A percentile compares a stretch with the other conserved stretches of the same genome.
These are phyloP conservation scores for Zygotorulaspora chibaensis DNA, from an alignment of 805 yeast species.

Conservation along the genomic window DNA sequence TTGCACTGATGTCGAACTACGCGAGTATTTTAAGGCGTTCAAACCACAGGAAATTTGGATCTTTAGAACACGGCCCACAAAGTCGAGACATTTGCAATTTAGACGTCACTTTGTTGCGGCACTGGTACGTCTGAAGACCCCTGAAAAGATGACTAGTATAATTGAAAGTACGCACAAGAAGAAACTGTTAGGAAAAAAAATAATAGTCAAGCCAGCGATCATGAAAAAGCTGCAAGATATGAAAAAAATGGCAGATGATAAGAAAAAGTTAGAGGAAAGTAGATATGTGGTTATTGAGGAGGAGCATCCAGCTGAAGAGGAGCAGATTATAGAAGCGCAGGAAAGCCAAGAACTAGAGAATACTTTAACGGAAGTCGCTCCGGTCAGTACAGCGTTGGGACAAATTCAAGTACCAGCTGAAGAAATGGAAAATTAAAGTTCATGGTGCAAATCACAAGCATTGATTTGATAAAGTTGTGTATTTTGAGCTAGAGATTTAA, in stretches of 20 bases:
- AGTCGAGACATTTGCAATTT: conserved; percentile 27
- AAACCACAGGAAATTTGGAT: conserved; percentile 46
- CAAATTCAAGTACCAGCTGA: too few species aligned
- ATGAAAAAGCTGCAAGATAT: conserved; percentile 44
- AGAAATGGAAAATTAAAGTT: too few species aligned
- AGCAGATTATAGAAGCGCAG: background rate
- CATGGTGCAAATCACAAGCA: background rate
- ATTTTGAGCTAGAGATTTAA: background rate
- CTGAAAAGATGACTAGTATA: conserved; percentile 42
- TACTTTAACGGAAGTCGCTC: too few species aligned
- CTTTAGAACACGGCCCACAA: conserved; percentile 37
- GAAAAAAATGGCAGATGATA: conserved; percentile 35
- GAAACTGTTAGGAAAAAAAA: conserved; percentile 37
- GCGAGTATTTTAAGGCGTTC: conserved; percentile 43
- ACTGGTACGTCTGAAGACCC: conserved; percentile 45
- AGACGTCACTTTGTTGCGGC: conserved; percentile 45
- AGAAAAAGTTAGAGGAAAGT: conserved; percentile 4
- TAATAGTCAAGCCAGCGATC: conserved; percentile 40
- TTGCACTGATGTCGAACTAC: conserved; percentile 42
- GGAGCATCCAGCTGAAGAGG: background rate
- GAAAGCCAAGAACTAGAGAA: background rate
- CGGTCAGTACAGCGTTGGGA: too few species aligned
- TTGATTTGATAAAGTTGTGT: background rate
- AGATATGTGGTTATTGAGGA: background rate
- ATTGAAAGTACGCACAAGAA: conserved; percentile 37